Base-by-base conservation (phyloP, 352 stramenopile genomes). In the Globisporangium echinulatum region DNA sequence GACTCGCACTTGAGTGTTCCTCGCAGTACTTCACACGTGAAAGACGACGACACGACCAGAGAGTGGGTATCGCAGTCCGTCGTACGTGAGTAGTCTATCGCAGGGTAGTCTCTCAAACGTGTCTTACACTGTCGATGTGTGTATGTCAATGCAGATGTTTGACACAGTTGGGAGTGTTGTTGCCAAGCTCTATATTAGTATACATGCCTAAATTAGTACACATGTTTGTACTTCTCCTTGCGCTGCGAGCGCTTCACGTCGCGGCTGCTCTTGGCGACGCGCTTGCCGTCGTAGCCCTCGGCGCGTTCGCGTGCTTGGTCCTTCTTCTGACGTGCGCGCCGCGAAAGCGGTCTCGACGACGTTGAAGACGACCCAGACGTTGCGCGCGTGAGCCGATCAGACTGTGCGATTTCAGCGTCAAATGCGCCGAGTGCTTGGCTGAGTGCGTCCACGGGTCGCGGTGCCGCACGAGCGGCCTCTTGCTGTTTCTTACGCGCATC, bases 371-470 rank as follows among this genome's bases (percentile, higher is more conserved):
- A 25, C 36, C 50, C 36, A 49, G 33, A 71, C 54, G 40, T 44
- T 39, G 62, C 47, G n/a, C 59, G 61, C 37, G 66, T 58, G 60
- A 69, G 73, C 33, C 62, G 38, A 14, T 67, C 65, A 1, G 70
- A 75, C 46, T 73, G 61, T 44, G 79, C 68, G 40, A 86, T 50
- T 54, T 90, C 81, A 15, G 71, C 58, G 9, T 82, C 77, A 54
- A 90, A 90, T 25, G 75, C 59, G 14, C 72, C 75, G n/a, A 90
- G 58, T 4, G 81, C 78, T 59, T 90, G 81, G 54, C 67, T 74
- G 51, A 90, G 67, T 44, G 78, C 81, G 1, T 77, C 77, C 44
- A 75, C 53, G 1, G 71, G 68, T 44, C 64, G 48, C 7, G 77
- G 60, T 53, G 68, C 54, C 7, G 59, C 48, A 49, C 70, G 40